Evolutionary conservation across 768 basidiomycete species (phyloP).

Genomic region (Piloderma croceum): DNA sequence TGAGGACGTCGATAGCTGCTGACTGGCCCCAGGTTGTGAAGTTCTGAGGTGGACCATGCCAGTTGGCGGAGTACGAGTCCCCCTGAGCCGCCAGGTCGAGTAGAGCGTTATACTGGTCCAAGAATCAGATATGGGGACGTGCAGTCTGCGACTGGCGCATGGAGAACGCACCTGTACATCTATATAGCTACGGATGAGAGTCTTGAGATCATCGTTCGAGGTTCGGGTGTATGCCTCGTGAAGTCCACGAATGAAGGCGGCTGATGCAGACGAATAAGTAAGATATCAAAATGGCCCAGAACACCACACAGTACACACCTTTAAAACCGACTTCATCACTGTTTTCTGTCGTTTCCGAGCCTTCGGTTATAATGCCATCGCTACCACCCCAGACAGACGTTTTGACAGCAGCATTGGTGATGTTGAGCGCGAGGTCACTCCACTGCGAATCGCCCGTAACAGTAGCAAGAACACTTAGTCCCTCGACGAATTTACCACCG

Average conservation of each 20-base stretch:
- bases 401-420: constrained; percentile 38
- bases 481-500: constrained; percentile 49
- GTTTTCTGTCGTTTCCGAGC: constrained; percentile 32
- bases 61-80: constrained; percentile 39
- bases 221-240: constrained; percentile 40
- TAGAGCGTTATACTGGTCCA: constrained; percentile 41
- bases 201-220: constrained; percentile 32
- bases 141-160: background rate
- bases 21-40: constrained; percentile 49
- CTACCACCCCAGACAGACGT: constrained; percentile 40
- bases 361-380: constrained; percentile 51
- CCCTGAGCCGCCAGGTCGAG: constrained; percentile 42
- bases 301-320: constrained; percentile 33
- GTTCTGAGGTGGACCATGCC: constrained; percentile 40
- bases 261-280: constrained; percentile 14
- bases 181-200: constrained; percentile 42
- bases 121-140: background rate
- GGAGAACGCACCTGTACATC: constrained; percentile 41
- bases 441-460: constrained; percentile 39
- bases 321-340: constrained; percentile 51
- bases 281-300: background rate
- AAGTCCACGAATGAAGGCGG: constrained; percentile 43
- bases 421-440: constrained; percentile 35
- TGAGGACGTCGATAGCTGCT: constrained; percentile 19
- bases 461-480: constrained; percentile 38